Evolutionary conservation across 2,329 filamentous ascomycete species (phyloP).

Genomic region (Fusarium succisae): DNA sequence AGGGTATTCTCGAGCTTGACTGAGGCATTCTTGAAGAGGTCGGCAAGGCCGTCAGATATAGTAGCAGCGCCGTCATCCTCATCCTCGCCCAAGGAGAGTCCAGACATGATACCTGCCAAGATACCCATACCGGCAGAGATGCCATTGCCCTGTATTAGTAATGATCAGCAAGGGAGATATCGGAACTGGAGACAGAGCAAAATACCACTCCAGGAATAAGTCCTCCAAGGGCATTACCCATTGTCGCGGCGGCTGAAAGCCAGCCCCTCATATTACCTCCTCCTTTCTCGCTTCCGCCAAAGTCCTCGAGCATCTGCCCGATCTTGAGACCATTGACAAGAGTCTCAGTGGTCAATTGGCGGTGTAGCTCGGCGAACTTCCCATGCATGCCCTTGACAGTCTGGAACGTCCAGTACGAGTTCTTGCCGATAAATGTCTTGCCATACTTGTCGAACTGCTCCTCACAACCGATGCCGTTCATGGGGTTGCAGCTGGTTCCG

Average conservation of each 20-base stretch:
- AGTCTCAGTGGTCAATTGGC: slow-evolving; percentile 7
- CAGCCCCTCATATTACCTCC: not conserved
- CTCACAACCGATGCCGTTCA: not conserved
- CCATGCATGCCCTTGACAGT: slow-evolving; percentile 16
- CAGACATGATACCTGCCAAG: not conserved
- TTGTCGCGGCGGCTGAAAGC: not conserved
- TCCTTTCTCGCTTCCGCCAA: not conserved
- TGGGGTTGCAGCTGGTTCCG: not conserved
- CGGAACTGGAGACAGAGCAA: rapidly evolving
- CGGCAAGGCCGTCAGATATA: not conserved
- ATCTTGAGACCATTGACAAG: slow-evolving; percentile 10
- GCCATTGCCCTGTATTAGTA: not conserved
- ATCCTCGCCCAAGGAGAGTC: not conserved
- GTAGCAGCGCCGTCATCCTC: not conserved
- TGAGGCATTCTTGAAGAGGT: not conserved
- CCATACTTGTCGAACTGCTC: slow-evolving; percentile 14
- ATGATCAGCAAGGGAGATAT: rapidly evolving
- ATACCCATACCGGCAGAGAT: slow-evolving; percentile 8
- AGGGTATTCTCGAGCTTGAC: slow-evolving; percentile 2
- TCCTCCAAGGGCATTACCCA: slow-evolving; percentile 2
- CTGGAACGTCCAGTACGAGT: slow-evolving; percentile 24
- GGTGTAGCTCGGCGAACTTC: slow-evolving; percentile 12
- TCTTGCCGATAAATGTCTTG: not conserved
- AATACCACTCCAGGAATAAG: slow-evolving; percentile 4
- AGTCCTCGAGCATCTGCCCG: slow-evolving; percentile 6